phyloP scores from a whole-genome alignment of 1,284 basidiomycete genomes.

The Amylostereum areolatum region DNA sequence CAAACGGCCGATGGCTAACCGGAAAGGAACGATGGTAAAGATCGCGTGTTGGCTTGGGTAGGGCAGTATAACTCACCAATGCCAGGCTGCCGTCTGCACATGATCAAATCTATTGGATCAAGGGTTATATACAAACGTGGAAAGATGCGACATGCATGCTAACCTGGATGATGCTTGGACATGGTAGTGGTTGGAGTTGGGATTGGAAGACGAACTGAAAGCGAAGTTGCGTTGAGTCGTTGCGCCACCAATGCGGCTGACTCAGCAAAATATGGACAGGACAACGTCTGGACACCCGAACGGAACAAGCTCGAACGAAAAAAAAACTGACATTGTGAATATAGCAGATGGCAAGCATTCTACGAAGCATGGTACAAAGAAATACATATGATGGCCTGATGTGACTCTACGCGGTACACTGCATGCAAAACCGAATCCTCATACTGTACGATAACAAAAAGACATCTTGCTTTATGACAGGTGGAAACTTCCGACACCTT shows the following conservation, averaged over 20 bases:
- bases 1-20: slow-evolving; percentile 85
- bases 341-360: slow-evolving; percentile 1
- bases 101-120: slow-evolving; percentile 72
- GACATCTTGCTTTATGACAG: slow-evolving; percentile 59
- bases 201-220: neutral
- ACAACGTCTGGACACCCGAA: too few species aligned
- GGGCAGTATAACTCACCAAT: slow-evolving; percentile 59
- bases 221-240: too few species aligned
- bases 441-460: neutral
- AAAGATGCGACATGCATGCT: slow-evolving; percentile 16
- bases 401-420: neutral
- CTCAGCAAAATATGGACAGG: too few species aligned
- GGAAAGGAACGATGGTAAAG: neutral
- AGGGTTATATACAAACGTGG: slow-evolving; percentile 1
- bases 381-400: neutral
- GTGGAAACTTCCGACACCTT: slow-evolving; percentile 94
- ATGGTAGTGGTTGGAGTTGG: slow-evolving; percentile 32
- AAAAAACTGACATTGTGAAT: neutral
- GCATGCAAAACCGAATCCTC: neutral
- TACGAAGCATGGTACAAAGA: slow-evolving; percentile 5
- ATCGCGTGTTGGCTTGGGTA: neutral
- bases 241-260: too few species aligned
- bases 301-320: neutral
- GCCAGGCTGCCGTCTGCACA: slow-evolving; percentile 95
- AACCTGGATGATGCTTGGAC: slow-evolving; percentile 92